Conservation (phyloP, 495 filamentous ascomycete genomes). For the Trichoderma parareesei region DNA sequence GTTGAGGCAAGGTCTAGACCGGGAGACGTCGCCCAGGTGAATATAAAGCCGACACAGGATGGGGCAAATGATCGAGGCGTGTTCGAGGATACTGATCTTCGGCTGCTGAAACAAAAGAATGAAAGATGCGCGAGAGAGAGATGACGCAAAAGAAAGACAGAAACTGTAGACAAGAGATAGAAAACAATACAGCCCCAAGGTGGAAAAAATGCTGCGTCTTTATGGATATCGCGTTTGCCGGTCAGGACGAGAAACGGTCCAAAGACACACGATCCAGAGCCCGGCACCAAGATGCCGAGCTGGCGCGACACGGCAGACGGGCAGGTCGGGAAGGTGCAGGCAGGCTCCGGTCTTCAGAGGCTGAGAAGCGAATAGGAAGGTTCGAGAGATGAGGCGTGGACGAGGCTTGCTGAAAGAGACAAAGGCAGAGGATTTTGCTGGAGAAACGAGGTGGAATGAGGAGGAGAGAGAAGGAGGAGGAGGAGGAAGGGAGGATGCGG, state of each 20-base stretch:
- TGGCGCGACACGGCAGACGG: constrained; percentile 7
- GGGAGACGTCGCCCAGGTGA: no score
- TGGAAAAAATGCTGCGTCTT: not conserved
- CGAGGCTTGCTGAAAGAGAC: not conserved
- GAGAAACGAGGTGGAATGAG: not conserved
- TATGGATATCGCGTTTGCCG: not conserved
- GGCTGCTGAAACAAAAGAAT: not conserved
- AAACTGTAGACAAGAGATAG: not conserved
- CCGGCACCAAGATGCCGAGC: constrained; percentile 6
- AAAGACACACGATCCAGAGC: not conserved
- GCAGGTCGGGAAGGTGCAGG: not conserved
- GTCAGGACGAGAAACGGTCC: not conserved
- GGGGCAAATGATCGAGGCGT: not conserved
- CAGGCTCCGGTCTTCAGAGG: not conserved
- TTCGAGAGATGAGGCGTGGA: not conserved
- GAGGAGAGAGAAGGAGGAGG: not conserved
- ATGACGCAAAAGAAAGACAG: not conserved
- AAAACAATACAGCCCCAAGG: not conserved
- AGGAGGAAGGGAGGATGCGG: not conserved
- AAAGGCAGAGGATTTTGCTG: not conserved
- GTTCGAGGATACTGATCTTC: not conserved
- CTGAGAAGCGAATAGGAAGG: not conserved
- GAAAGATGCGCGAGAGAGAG: not conserved
- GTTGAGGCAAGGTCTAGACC: no score
- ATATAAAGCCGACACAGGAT: no score